Evolutionary conservation across 2,329 filamentous ascomycete genomes (phyloP).

Genomic region (Calonectria hawksworthii): DNA sequence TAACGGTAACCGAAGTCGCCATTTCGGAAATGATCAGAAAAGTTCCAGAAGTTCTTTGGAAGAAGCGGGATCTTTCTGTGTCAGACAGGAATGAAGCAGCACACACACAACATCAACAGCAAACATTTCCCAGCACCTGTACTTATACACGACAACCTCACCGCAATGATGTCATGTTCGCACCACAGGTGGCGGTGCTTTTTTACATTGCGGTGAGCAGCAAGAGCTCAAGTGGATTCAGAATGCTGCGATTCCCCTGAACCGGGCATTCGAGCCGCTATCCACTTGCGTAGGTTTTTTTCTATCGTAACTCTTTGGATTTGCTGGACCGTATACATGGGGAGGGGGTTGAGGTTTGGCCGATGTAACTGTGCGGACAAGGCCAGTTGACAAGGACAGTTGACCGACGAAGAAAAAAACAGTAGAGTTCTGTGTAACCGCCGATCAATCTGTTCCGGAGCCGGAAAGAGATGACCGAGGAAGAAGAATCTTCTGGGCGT

Average conservation of each 20-base stretch:
- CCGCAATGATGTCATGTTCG: neutral
- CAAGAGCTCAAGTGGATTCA: neutral
- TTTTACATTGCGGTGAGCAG: neutral
- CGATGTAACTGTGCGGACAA: neutral
- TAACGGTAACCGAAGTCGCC: constrained; percentile 3
- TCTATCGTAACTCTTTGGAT: neutral
- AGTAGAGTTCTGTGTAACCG: neutral
- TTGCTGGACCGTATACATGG: neutral
- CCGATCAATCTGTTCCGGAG: neutral
- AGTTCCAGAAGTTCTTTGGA: neutral
- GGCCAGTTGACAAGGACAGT: neutral
- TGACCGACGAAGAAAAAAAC: neutral
- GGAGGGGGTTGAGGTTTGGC: neutral
- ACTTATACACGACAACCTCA: neutral
- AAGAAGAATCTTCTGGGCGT: neutral
- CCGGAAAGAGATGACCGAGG: neutral
- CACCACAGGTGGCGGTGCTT: neutral
- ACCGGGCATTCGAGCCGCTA: neutral
- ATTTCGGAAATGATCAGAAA: neutral
- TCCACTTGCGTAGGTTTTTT: neutral
- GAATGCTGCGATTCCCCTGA: neutral
- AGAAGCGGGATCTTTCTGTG: neutral
- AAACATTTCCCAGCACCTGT: neutral
- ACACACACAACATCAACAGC: neutral
- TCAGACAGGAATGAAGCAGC: neutral